Percentiles rank a stretch among this genome's conserved stretches.
Conservation (phyloP, 345 rosid species). For the Viola odorata region DNA sequence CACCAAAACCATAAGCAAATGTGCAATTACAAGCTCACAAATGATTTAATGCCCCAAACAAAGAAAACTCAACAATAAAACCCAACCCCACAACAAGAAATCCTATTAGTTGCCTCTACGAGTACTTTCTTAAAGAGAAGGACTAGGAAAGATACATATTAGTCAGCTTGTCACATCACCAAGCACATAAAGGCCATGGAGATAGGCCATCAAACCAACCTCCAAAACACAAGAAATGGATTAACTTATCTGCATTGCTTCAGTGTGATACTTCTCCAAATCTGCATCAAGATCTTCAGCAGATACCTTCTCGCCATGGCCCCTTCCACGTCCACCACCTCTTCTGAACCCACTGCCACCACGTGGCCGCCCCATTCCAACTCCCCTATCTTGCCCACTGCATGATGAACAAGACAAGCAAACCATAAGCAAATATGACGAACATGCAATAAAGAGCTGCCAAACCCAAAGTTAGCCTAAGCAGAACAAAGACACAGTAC, state of each 20-base stretch:
- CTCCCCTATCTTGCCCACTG: slow-evolving; percentile 32
- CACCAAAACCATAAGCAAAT: too few relatives aligned
- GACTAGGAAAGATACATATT: too few relatives aligned
- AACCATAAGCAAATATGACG: background rate
- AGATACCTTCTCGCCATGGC: slow-evolving; percentile 34
- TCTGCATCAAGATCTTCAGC: slow-evolving; percentile 61
- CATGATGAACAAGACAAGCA: slow-evolving; percentile 36
- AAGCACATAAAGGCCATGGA: too few relatives aligned
- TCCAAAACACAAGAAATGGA: background rate
- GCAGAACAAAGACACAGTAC: background rate
- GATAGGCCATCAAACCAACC: too few relatives aligned
- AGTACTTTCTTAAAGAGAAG: too few relatives aligned
- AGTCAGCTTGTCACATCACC: too few relatives aligned
- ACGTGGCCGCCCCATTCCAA: slow-evolving; percentile 18
- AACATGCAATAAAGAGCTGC: background rate
- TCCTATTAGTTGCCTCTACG: too few relatives aligned
- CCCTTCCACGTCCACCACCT: slow-evolving; percentile 35
- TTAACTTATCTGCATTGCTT: slow-evolving; percentile 42
- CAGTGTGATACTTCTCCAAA: slow-evolving; percentile 50
- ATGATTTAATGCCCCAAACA: too few relatives aligned
- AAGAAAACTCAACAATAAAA: too few relatives aligned
- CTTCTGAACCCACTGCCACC: slow-evolving; percentile 15
- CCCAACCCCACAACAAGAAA: too few relatives aligned
- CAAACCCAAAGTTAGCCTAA: background rate
- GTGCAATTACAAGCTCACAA: too few relatives aligned